Evolutionary conservation across 495 filamentous ascomycete species (phyloP).

Genomic region (Penicillium tannophilum): DNA sequence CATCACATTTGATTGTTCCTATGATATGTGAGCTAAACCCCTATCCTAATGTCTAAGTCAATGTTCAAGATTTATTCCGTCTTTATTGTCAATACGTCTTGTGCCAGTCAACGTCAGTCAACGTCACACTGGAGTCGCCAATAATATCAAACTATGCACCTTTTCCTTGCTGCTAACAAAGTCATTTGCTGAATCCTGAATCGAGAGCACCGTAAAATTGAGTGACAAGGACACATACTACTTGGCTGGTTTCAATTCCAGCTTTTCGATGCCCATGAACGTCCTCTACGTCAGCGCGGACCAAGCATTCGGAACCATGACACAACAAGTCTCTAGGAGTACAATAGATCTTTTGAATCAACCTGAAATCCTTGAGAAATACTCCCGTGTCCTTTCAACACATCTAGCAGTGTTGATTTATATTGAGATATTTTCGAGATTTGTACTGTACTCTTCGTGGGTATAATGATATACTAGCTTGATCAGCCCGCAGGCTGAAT

Average conservation of each 20-base stretch:
- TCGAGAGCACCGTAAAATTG: slow-evolving; percentile 62
- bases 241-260: slow-evolving; percentile 72
- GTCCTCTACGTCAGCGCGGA: slow-evolving; percentile 97
- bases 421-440: no score
- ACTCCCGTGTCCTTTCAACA: no score
- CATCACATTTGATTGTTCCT: neutral
- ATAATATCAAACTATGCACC: slow-evolving; percentile 87
- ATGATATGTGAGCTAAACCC: neutral
- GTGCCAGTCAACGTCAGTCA: slow-evolving; percentile 72
- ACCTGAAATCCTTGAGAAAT: no score
- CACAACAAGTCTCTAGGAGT: slow-evolving; percentile 73
- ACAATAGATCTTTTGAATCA: slow-evolving; percentile 59
- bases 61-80: neutral
- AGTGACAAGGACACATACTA: slow-evolving; percentile 47
- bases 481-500: no score
- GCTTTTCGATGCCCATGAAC: slow-evolving; percentile 60
- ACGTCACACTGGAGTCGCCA: slow-evolving; percentile 60
- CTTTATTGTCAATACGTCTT: slow-evolving; percentile 30
- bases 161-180: slow-evolving; percentile 70
- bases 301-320: slow-evolving; percentile 80
- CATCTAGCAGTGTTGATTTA: no score
- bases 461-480: no score
- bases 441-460: no score
- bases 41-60: no score
- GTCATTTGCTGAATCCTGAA: slow-evolving; percentile 72